Base-by-base conservation (phyloP, 2,329 filamentous ascomycete genomes). In the Albifimbria verrucaria region DNA sequence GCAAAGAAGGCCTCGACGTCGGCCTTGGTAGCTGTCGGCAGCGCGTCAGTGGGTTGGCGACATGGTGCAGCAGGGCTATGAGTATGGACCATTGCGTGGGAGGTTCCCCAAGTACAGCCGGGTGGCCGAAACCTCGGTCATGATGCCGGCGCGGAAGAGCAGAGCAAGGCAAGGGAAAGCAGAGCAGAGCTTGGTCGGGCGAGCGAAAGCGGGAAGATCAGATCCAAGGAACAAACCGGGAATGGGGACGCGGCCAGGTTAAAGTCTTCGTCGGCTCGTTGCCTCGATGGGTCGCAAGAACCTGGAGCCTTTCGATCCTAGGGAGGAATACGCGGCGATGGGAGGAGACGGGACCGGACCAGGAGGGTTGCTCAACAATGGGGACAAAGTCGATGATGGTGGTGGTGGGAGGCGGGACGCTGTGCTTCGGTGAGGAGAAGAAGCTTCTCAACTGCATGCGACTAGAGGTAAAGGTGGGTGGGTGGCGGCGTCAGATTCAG, bases 81-180 rank as follows among this genome's bases (percentile, higher is more conserved):
- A 59, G 52, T 63, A 68, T 65, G 68, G 86, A 96, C 92, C 92
- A 81, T 90, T 91, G 75, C 92, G 90, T 75, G 94, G 93, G 73
- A 99, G 88, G 78, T 97, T 97, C 76, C 93, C 93, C 78, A 97
- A 80, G 79, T 97, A 99, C 64, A 97, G 89, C 78, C 94, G 86
- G 69, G 93, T 97, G 63, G 89, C 88, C 59, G 92, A 96, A 63
- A 97, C 93, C 78, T 96, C 91, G 67, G 85, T 88, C 84, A 91
- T 92, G 72, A 74, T 81, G 69, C 62, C 61, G 63, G 53, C 58
- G 25, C 52, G 46, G n/a, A 26, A 7, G n/a, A n/a, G n/a, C n/a
- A 57, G 52, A 47, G 39, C 52, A 55, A 39, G 56, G 55, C 47
- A 49, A 50, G 46, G 49, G 50, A 58, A 56, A 50, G 43, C 45